Base-by-base conservation (phyloP, 306 rosid species). In the Sicyos baderoa region DNA sequence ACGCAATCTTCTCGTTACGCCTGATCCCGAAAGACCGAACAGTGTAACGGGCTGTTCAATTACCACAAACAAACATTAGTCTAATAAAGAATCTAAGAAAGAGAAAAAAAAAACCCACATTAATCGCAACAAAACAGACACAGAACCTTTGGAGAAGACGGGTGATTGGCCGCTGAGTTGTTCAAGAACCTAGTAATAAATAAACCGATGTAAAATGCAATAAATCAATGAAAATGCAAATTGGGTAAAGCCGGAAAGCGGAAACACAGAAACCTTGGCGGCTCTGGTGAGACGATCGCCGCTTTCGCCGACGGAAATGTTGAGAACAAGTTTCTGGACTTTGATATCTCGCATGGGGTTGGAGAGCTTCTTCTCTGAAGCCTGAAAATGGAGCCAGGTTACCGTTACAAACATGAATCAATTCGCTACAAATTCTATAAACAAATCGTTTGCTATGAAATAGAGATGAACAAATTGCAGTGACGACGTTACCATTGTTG, bases 231-330 rank as follows among this genome's bases (percentile, higher is more conserved):
- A 13, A 14, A 1, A 3, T 4, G 16, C 16, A 47, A 12, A 13
- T 47, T 4, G 51, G 5, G n/a, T 12, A 4, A 47, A 47, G 51
- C 13, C 4, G 13, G 0, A 47, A 14, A 47, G 4, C 16, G n/a
- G 7, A 47, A 47, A 47, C 13, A 47, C 42, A 11, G 51, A n/a
- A 19, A 80, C 95, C 91, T 86, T 88, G 0, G 95, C 85, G 0
- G 95, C 91, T 80, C 95, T 86, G 78, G 91, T 88, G 72, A 88
- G 91, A 61, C 89, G 81, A 81, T 86, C 95, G 14, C 95, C 91
- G 54, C 91, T 86, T 79, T 86, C 95, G 56, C 95, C 91, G 1
- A 88, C 91, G 5, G 95, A 89, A 70, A 86, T 86, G 84, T 89
- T 89, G 62, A 89, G 91, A 58, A 89, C 92, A 7, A 86, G 90